Conservation (phyloP, 192 early-diverging fungal species). For the Chytriomyces confervae region DNA sequence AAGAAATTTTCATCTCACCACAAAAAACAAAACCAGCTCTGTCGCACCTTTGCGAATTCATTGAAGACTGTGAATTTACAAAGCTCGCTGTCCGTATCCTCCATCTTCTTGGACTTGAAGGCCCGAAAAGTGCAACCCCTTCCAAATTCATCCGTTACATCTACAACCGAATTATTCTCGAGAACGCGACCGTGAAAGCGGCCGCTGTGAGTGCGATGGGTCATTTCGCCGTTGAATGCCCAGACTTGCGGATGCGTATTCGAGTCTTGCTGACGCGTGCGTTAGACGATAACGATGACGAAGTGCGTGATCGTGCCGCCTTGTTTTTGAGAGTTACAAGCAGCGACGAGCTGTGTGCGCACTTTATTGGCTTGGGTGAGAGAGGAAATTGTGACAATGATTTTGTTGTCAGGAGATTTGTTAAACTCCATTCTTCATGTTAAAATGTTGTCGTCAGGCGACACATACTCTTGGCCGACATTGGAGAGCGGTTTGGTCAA, state of each 20-base stretch:
- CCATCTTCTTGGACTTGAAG: constrained; percentile 92
- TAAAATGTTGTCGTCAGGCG: constrained; percentile 54
- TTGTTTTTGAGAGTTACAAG: constrained; percentile 84
- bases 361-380: constrained; percentile 84
- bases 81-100: constrained; percentile 98
- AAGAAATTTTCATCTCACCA: background rate
- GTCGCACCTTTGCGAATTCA: constrained; percentile 97
- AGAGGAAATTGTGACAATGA: no score
- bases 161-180: constrained; percentile 98
- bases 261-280: constrained; percentile 86
- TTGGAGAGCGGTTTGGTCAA: constrained; percentile 86
- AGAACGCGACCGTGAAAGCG: constrained; percentile 93
- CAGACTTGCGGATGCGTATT: constrained; percentile 72
- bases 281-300: constrained; percentile 96
- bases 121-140: constrained; percentile 88
- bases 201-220: constrained; percentile 96
- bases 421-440: no score
- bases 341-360: constrained; percentile 63
- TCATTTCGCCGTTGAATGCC: constrained; percentile 85
- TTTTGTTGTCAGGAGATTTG: background rate
- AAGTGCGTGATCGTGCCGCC: constrained; percentile 95
- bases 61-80: constrained; percentile 99
- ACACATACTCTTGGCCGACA: constrained; percentile 81
- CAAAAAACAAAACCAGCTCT: constrained; percentile 62
- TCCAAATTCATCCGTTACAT: constrained; percentile 98